Conservation (phyloP, 2,329 filamentous ascomycete genomes). For the Sarocladiaceae sp. region DNA sequence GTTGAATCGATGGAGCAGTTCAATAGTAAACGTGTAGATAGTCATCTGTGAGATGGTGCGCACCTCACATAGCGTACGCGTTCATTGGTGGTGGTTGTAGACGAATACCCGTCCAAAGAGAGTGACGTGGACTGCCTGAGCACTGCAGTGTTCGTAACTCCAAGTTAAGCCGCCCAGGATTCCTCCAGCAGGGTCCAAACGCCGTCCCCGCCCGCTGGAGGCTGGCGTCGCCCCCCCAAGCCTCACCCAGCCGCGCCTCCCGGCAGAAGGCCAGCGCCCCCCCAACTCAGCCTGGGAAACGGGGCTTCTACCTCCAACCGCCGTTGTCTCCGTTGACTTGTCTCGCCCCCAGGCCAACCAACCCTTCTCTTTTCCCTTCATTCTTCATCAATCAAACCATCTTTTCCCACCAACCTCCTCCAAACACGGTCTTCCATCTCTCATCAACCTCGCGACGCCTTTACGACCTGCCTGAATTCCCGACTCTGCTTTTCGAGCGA, state of each 20-base stretch:
- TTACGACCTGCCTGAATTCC: background rate
- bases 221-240: conserved; percentile 7
- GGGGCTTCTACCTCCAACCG: conserved; percentile 3
- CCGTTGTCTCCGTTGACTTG: too few relatives aligned
- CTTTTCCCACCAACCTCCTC: conserved; percentile 5
- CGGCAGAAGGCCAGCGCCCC: conserved; percentile 6
- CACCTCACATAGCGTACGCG: too few relatives aligned
- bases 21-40: too few relatives aligned
- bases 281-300: background rate
- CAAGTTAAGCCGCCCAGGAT: too few relatives aligned
- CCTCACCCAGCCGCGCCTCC: conserved; percentile 3
- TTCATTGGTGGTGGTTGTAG: too few relatives aligned
- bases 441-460: background rate
- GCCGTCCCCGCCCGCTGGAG: background rate
- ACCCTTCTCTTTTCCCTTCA: conserved; percentile 8
- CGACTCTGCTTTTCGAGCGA: background rate
- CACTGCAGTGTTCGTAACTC: too few relatives aligned
- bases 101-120: too few relatives aligned
- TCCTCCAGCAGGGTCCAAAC: conserved; percentile 1
- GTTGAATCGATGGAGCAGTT: too few relatives aligned
- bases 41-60: too few relatives aligned
- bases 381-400: conserved; percentile 6
- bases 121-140: too few relatives aligned
- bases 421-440: conserved; percentile 2
- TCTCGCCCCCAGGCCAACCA: conserved; percentile 3